Evolutionary conservation across 2,329 filamentous ascomycete genomes (phyloP).

Genomic region (Fusarium sp.): DNA sequence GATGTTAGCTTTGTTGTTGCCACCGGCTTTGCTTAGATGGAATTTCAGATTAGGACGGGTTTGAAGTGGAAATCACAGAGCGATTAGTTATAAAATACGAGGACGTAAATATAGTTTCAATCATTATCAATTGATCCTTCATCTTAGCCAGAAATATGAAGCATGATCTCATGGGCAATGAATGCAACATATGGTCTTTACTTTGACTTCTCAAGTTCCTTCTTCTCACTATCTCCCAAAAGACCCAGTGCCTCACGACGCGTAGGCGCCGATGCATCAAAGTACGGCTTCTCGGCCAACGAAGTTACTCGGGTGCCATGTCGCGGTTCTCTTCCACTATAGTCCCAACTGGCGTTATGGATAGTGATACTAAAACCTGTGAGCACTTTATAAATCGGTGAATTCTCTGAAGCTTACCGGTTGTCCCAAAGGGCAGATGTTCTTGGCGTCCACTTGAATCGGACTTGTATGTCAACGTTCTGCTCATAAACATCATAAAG

Average conservation of each 20-base stretch:
- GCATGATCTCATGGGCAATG: not conserved
- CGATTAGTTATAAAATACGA: not conserved
- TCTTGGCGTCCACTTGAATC: slow-evolving; percentile 73
- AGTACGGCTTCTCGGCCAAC: slow-evolving; percentile 75
- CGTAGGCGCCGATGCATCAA: slow-evolving; percentile 69
- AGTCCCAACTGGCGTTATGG: slow-evolving; percentile 79
- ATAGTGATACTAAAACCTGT: slow-evolving; percentile 64
- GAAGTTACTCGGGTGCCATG: slow-evolving; percentile 77
- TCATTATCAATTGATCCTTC: not conserved
- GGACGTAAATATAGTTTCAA: not conserved
- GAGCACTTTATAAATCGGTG: fast-evolving
- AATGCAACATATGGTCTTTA: fast-evolving
- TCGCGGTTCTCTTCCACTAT: slow-evolving; percentile 70
- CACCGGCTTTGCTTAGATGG: not conserved
- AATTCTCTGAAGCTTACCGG: slow-evolving; percentile 43
- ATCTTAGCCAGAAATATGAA: not conserved
- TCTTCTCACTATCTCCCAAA: slow-evolving; percentile 63
- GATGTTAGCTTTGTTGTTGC: slow-evolving; percentile 9
- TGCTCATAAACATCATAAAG: slow-evolving; percentile 73
- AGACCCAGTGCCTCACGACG: slow-evolving; percentile 71
- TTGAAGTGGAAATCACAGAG: not conserved
- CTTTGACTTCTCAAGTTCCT: slow-evolving; percentile 31
- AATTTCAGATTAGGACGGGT: fast-evolving
- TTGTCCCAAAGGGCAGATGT: slow-evolving; percentile 78
- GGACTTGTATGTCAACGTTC: slow-evolving; percentile 75